These are phyloP conservation scores for Leishmania arabica DNA, from an alignment of 208 protist species.

Conservation along the genomic window DNA sequence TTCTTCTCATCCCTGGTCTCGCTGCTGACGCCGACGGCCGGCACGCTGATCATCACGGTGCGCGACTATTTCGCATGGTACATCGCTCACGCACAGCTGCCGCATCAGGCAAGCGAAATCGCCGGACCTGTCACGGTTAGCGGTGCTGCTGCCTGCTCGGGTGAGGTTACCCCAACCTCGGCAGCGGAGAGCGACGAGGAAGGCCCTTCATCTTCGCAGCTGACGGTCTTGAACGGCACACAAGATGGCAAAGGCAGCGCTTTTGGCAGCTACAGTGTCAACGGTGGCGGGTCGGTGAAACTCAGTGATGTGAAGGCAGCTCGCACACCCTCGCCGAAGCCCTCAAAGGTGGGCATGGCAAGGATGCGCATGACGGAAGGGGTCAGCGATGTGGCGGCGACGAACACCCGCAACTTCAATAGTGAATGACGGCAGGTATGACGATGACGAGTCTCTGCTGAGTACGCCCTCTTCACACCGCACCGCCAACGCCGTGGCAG, in stretches of 20 bases:
- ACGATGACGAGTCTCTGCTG: neutral
- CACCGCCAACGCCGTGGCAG: neutral
- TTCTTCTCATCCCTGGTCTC: constrained; percentile 72
- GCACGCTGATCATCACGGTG: constrained; percentile 63
- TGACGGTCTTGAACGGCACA: neutral
- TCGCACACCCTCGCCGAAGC: neutral
- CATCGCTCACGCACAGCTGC: constrained; percentile 32
- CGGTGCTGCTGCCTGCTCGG: neutral
- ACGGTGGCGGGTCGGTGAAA: neutral
- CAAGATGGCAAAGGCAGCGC: constrained; percentile 1
- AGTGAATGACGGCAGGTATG: neutral
- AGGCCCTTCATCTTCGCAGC: neutral
- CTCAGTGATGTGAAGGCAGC: neutral
- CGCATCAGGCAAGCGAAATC: neutral
- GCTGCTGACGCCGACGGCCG: constrained; percentile 63
- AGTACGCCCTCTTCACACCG: neutral
- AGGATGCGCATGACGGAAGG: neutral
- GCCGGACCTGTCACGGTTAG: neutral
- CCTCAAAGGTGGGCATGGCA: neutral
- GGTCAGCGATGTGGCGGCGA: neutral
- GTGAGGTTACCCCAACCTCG: neutral
- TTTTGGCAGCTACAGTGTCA: neutral
- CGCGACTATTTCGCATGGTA: constrained; percentile 85
- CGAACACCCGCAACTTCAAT: neutral
- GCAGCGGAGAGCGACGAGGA: neutral